Evolutionary conservation across 345 rosid genomes (phyloP), one percentile per base, ranked within the genome.

Genomic region (Hibiscus tridactylites): DNA sequence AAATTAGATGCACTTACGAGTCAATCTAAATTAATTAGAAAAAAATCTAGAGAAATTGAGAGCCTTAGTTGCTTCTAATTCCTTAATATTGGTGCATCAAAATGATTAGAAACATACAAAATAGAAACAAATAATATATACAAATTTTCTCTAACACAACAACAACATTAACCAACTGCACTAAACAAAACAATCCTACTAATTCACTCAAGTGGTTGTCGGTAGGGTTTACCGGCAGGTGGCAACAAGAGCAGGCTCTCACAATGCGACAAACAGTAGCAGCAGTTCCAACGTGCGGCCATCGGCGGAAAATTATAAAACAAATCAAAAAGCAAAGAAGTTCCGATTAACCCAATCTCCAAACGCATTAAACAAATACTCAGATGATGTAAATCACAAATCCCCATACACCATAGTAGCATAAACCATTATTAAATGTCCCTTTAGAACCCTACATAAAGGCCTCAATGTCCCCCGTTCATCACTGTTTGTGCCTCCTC

Each of bases 201-300:
- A 52, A 33, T 31, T 49, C 69, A 62, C 24, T 50, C 5, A 35
- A 70, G 60, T 76, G 57, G 62, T 59, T 77, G 84, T 72, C 79
- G 79, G 82, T 49, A 72, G 72, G 59, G 50, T 6, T 54, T 57
- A 74, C 74, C 65, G 73, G 77, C 75, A 42, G 81, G 78, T 77
- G 79, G 72, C 72, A 26, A 72, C 39, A 50, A 6, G 6, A 47
- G 64, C 29, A 66, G 13, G 59, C 53, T 68, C 59, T 61, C 80
- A 77, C 69, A 81, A 83, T 70, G 80, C 85, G 86, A 86, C 86
- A 88, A 83, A 70, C 12, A 28, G 76, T 39, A 39, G 9, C 86
- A 77, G 73, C 85, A 84, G 87, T 80, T 79, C 86, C 86, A 80
- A 86, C 88, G 89, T 83, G 88, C 89, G 93, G 89, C 93, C 83